Percentiles rank a stretch among this genome's conserved stretches.
Evolutionary conservation across 495 filamentous ascomycete species (phyloP).

Genomic region (Annulohypoxylon stygium): DNA sequence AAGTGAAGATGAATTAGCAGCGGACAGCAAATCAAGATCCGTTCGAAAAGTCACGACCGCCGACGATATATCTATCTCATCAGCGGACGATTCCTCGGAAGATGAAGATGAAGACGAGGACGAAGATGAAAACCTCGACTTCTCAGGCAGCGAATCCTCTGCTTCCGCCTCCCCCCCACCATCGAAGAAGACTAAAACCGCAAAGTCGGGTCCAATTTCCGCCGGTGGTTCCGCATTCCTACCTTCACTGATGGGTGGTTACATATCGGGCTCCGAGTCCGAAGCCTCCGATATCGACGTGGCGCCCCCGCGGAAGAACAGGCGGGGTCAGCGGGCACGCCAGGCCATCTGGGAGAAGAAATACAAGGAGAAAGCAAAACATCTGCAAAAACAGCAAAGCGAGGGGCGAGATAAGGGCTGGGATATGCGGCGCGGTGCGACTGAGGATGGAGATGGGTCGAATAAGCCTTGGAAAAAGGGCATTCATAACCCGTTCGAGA

Average conservation of each 20-base stretch:
- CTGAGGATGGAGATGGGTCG: conserved; percentile 44
- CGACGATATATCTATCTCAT: conserved; percentile 50
- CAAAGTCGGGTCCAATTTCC: conserved; percentile 37
- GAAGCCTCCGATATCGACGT: conserved; percentile 65
- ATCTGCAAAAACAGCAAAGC: conserved; percentile 67
- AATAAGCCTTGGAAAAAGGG: conserved; percentile 63
- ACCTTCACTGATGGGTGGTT: conserved; percentile 89
- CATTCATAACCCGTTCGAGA: conserved; percentile 50
- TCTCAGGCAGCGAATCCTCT: conserved; percentile 49
- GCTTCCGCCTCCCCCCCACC: conserved; percentile 56
- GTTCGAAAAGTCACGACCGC: conserved; percentile 32
- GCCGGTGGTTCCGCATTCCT: conserved; percentile 76
- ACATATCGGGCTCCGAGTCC: conserved; percentile 88
- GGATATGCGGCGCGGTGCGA: conserved; percentile 64
- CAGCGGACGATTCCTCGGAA: conserved; percentile 24
- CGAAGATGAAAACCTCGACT: conserved; percentile 23
- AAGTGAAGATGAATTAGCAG: conserved; percentile 29
- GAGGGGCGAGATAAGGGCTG: conserved; percentile 62
- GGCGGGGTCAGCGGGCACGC: conserved; percentile 88
- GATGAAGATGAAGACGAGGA: conserved; percentile 20
- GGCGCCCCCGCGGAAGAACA: conserved; percentile 74
- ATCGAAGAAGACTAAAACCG: conserved; percentile 54
- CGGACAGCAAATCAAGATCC: conserved; percentile 40
- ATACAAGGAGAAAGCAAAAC: conserved; percentile 80
- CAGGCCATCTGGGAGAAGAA: conserved; percentile 94